Evolutionary conservation across 2,329 filamentous ascomycete species (phyloP).

Genomic region (Intubia oerlemansii): DNA sequence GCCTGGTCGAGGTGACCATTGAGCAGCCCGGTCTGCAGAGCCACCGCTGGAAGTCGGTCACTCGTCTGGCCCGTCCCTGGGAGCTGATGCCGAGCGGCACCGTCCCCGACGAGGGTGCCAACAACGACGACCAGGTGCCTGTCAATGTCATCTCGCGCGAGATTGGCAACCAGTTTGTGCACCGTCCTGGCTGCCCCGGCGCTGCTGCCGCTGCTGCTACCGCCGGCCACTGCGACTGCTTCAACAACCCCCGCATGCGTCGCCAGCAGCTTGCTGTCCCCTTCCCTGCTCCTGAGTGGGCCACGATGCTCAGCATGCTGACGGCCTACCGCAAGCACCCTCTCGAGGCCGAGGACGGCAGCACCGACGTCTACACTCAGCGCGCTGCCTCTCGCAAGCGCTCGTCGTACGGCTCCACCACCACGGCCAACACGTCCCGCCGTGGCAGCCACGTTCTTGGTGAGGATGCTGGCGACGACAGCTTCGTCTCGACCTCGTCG

Average conservation of each 20-base stretch:
- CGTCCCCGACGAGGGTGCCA: conserved; percentile 3
- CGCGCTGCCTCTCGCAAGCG: conserved; percentile 5
- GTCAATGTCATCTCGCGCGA: conserved; percentile 25
- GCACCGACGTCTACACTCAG: conserved; percentile 1
- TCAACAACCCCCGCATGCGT: conserved; percentile 18
- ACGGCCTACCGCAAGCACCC: conserved; percentile 26
- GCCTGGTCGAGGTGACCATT: conserved; percentile 36
- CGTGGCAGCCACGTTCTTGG: conserved; percentile 9
- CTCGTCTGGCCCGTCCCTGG: conserved; percentile 31
- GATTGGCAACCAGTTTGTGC: conserved; percentile 24
- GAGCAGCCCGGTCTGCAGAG: conserved; percentile 29
- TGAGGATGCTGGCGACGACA: conserved; percentile 9
- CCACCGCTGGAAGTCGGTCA: conserved; percentile 39
- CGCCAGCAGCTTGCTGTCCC: conserved; percentile 30
- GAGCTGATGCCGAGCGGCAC: conserved; percentile 20
- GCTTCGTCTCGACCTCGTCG: conserved; percentile 9
- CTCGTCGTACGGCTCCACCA: conserved; percentile 7
- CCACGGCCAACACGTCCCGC: conserved; percentile 4
- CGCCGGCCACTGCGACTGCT: conserved; percentile 24
- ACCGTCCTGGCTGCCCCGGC: conserved; percentile 26
- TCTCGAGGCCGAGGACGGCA: conserved; percentile 8
- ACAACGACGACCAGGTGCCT: conserved; percentile 8
- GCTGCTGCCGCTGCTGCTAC: conserved; percentile 9
- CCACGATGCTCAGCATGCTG: conserved; percentile 33
- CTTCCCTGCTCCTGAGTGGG: conserved; percentile 36